A percentile compares a stretch with the other conserved stretches of the same genome.
Evolutionary conservation across 2,329 filamentous ascomycete species (phyloP).

Genomic region (Rhynchosporium secalis): DNA sequence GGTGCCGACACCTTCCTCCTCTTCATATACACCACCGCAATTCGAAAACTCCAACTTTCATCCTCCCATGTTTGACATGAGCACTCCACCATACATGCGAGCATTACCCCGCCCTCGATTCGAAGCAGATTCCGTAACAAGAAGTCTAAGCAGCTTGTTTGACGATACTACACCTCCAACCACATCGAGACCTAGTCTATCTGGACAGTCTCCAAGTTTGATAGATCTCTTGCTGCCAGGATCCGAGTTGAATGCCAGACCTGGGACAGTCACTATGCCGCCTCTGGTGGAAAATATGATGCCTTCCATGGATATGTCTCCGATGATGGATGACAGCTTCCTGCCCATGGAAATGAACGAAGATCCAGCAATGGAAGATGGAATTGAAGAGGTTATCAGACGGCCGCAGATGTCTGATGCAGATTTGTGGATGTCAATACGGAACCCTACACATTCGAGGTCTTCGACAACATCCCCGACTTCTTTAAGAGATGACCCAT

Average conservation of each 20-base stretch:
- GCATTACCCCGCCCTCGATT: constrained; percentile 35
- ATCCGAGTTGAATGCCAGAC: constrained; percentile 46
- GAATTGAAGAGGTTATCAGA: constrained; percentile 57
- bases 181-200: constrained; percentile 39
- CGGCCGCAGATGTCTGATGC: constrained; percentile 32
- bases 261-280: constrained; percentile 32
- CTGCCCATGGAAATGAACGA: constrained; percentile 30
- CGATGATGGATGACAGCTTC: constrained; percentile 32
- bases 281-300: constrained; percentile 27
- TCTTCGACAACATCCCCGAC: constrained; percentile 30
- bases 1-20: constrained; percentile 30
- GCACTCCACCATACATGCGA: constrained; percentile 35
- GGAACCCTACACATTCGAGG: constrained; percentile 30
- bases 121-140: constrained; percentile 41
- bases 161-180: constrained; percentile 39
- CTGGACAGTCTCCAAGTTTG: constrained; percentile 49
- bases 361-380: constrained; percentile 44
- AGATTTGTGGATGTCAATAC: constrained; percentile 34
- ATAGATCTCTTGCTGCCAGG: constrained; percentile 50
- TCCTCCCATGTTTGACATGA: constrained; percentile 38
- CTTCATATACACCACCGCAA: constrained; percentile 17
- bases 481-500: constrained; percentile 25
- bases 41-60: constrained; percentile 31
- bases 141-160: constrained; percentile 42
- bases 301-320: constrained; percentile 25